Conservation (phyloP, 1,139 yeast genomes). For the Candida sp. region DNA sequence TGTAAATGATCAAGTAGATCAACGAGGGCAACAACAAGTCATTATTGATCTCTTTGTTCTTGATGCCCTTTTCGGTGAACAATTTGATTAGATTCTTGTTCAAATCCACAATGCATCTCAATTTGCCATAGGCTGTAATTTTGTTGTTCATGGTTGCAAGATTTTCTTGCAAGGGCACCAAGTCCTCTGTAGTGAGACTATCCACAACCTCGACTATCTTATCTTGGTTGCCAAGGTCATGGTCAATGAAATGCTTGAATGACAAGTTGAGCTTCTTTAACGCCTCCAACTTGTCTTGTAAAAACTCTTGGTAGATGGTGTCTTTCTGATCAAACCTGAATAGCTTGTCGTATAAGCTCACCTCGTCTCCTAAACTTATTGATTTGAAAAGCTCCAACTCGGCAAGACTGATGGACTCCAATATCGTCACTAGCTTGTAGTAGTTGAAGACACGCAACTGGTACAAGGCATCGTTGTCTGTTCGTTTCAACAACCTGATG, state of each 20-base stretch:
- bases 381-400: conserved; percentile 35
- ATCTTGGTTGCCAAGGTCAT: conserved; percentile 19
- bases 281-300: conserved; percentile 36
- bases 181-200: conserved; percentile 15
- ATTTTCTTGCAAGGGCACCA: conserved; percentile 12
- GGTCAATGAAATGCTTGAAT: conserved; percentile 33
- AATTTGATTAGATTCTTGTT: conserved; percentile 35
- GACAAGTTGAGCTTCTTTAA: conserved; percentile 30
- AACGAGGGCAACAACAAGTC: conserved; percentile 45
- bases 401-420: conserved; percentile 38
- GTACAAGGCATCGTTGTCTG: conserved; percentile 38
- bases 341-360: conserved; percentile 41
- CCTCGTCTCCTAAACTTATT: conserved; percentile 29
- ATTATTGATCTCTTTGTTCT: conserved; percentile 35
- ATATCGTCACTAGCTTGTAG: conserved; percentile 41
- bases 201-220: conserved; percentile 20
- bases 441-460: conserved; percentile 47
- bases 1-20: conserved; percentile 39
- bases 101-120: conserved; percentile 30
- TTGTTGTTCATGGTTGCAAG: conserved; percentile 16
- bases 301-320: conserved; percentile 37
- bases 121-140: conserved; percentile 39
- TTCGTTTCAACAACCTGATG: conserved; percentile 40
- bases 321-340: conserved; percentile 45
- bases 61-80: conserved; percentile 21